Evolutionary conservation across 306 rosid genomes (phyloP).

Genomic region (Cicer chorassanicum): DNA sequence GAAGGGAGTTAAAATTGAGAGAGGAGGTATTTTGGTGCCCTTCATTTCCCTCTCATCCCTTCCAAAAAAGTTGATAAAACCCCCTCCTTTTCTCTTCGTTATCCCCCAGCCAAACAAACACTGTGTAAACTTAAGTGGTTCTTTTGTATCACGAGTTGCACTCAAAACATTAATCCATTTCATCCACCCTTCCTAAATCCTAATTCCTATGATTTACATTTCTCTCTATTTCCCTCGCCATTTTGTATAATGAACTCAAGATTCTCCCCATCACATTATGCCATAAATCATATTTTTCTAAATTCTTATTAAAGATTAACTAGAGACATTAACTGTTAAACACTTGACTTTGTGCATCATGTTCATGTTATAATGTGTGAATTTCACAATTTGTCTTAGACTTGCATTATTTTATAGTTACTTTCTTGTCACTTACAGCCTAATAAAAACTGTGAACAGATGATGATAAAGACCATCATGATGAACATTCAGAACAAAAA

Average conservation of each 20-base stretch:
- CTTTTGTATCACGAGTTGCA: not conserved
- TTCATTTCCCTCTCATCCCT: not conserved
- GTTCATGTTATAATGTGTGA: conserved; percentile 20
- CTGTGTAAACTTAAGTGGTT: not conserved
- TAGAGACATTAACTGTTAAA: not conserved
- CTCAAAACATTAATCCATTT: not conserved
- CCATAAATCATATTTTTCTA: conserved; percentile 18
- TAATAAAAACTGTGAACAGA: conserved; percentile 51
- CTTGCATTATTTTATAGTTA: conserved; percentile 16
- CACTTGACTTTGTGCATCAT: conserved; percentile 13
- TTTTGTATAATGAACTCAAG: conserved; percentile 1
- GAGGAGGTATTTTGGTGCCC: not conserved
- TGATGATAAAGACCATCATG: conserved; percentile 65
- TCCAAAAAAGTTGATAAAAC: not conserved
- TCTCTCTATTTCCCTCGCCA: conserved; percentile 7
- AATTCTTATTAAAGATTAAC: conserved; percentile 30
- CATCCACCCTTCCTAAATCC: not conserved
- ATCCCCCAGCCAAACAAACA: not conserved
- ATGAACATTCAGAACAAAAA: conserved; percentile 61
- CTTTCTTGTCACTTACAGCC: conserved; percentile 39
- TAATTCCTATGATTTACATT: conserved; percentile 17
- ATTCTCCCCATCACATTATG: not conserved
- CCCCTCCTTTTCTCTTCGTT: not conserved
- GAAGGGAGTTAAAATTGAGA: not conserved
- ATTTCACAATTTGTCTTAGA: not conserved